Percentiles rank a stretch among this genome's conserved stretches.
Evolutionary conservation across 805 yeast species (phyloP).

Genomic region (Barnettozyma siamensis): DNA sequence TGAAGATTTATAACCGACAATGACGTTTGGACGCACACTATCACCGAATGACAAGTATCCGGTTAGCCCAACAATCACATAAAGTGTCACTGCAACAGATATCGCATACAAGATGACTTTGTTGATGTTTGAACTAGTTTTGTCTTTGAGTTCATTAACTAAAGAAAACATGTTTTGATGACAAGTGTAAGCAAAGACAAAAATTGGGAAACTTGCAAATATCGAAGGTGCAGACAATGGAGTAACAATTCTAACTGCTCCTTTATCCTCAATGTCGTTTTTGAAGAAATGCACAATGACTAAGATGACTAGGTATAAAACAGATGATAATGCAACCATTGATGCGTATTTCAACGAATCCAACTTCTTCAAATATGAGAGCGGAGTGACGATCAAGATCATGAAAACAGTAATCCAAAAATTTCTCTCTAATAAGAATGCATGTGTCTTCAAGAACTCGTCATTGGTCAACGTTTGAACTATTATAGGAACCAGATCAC

Average conservation of each 20-base stretch:
- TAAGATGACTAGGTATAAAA: slow-evolving; percentile 65
- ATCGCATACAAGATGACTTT: slow-evolving; percentile 49
- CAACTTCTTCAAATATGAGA: slow-evolving; percentile 67
- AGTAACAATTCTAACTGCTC: slow-evolving; percentile 41
- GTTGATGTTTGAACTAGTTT: slow-evolving; percentile 40
- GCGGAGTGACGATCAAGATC: slow-evolving; percentile 37
- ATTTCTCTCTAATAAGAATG: slow-evolving; percentile 34
- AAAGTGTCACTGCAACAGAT: slow-evolving; percentile 52
- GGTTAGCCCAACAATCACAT: slow-evolving; percentile 66
- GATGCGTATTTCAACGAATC: slow-evolving; percentile 86
- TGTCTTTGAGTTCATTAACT: slow-evolving; percentile 69
- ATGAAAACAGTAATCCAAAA: slow-evolving; percentile 61
- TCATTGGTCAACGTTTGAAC: slow-evolving; percentile 27
- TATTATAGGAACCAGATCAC: slow-evolving; percentile 65
- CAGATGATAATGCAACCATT: slow-evolving; percentile 73
- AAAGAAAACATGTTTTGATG: slow-evolving; percentile 93
- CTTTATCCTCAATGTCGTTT: slow-evolving; percentile 50
- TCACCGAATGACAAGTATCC: slow-evolving; percentile 90
- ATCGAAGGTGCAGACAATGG: slow-evolving; percentile 43
- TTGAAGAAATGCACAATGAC: slow-evolving; percentile 66
- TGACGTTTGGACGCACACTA: slow-evolving; percentile 70
- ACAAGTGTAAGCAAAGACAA: slow-evolving; percentile 92
- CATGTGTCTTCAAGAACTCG: slow-evolving; percentile 14
- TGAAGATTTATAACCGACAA: slow-evolving; percentile 65
- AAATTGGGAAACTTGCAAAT: slow-evolving; percentile 80